These are phyloP conservation scores for Pythium oligandrum DNA, from an alignment of 352 stramenopile genomes.

Conservation along the genomic window DNA sequence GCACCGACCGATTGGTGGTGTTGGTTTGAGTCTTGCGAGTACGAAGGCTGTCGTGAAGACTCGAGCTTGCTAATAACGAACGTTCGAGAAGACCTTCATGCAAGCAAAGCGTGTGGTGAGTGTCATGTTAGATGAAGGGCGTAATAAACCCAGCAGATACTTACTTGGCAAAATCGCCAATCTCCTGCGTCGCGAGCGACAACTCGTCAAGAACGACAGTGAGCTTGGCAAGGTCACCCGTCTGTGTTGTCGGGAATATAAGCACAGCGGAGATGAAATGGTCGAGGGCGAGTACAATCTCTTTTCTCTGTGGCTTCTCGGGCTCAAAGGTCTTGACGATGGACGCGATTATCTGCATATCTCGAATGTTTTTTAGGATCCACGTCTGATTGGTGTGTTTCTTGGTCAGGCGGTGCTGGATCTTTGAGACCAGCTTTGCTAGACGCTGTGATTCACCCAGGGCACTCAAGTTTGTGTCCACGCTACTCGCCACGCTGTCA, in stretches of 20 bases:
- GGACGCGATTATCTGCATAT: conserved; percentile 35
- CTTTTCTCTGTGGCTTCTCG: conserved; percentile 41
- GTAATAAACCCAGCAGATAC: conserved; percentile 4
- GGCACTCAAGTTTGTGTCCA: conserved; percentile 2
- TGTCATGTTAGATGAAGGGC: conserved; percentile 1
- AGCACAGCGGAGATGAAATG: conserved; percentile 69
- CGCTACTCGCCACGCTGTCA: conserved; percentile 26
- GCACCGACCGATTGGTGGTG: background rate
- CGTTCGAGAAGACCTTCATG: conserved; percentile 9
- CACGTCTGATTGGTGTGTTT: conserved; percentile 51
- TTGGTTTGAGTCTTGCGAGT: too few relatives aligned
- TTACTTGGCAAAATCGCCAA: conserved; percentile 62
- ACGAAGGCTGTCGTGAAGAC: background rate
- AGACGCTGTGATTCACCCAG: conserved; percentile 21
- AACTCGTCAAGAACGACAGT: conserved; percentile 35
- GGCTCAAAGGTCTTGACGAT: conserved; percentile 28
- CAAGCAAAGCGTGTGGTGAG: background rate
- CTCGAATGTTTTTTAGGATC: conserved; percentile 56
- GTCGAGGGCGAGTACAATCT: conserved; percentile 59
- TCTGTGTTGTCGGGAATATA: conserved; percentile 25
- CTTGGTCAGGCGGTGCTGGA: conserved; percentile 61
- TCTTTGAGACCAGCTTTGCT: conserved; percentile 39
- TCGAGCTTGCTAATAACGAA: conserved; percentile 16
- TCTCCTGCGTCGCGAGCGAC: conserved; percentile 29
- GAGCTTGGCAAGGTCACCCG: conserved; percentile 28